These are phyloP conservation scores for Tulasnella sp. DNA, from an alignment of 768 basidiomycete species.

Conservation along the genomic window DNA sequence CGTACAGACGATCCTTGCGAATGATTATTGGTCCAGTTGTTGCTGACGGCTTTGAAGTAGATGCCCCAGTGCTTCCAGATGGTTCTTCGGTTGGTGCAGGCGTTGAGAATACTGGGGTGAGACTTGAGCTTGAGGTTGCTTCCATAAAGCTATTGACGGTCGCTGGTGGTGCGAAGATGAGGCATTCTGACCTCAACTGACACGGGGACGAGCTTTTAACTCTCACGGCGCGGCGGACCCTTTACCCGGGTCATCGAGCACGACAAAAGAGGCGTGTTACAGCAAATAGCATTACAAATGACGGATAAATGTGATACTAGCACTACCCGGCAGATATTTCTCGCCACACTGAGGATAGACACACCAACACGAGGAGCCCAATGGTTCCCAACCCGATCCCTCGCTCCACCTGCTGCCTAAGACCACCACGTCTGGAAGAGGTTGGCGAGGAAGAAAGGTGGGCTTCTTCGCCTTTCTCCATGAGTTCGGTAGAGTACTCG, in stretches of 20 bases:
- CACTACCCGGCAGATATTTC: not conserved
- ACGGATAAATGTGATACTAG: not conserved
- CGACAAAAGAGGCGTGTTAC: slow-evolving; percentile 8
- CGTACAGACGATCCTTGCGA: slow-evolving; percentile 70
- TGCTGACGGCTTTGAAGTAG: slow-evolving; percentile 6
- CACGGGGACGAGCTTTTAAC: not conserved
- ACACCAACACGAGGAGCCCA: slow-evolving; percentile 10
- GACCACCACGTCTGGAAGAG: not conserved
- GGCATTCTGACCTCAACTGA: slow-evolving; percentile 3
- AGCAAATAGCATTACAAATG: not conserved
- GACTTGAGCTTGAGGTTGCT: slow-evolving; percentile 14
- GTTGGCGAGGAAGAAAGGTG: not conserved
- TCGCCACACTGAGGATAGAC: not conserved
- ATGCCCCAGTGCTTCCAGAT: slow-evolving; percentile 5
- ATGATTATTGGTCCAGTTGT: slow-evolving; percentile 6
- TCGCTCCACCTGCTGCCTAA: not conserved
- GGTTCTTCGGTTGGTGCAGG: not conserved
- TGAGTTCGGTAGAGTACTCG: not conserved
- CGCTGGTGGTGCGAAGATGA: slow-evolving; percentile 11
- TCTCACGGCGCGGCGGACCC: not conserved
- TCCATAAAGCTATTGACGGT: not conserved
- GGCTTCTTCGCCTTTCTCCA: slow-evolving; percentile 10
- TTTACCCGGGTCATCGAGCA: not conserved
- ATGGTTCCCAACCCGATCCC: slow-evolving; percentile 2
- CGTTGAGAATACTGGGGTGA: not conserved